phyloP scores from a whole-genome alignment of 2,329 filamentous ascomycete genomes.

The Fusarium sp. region DNA sequence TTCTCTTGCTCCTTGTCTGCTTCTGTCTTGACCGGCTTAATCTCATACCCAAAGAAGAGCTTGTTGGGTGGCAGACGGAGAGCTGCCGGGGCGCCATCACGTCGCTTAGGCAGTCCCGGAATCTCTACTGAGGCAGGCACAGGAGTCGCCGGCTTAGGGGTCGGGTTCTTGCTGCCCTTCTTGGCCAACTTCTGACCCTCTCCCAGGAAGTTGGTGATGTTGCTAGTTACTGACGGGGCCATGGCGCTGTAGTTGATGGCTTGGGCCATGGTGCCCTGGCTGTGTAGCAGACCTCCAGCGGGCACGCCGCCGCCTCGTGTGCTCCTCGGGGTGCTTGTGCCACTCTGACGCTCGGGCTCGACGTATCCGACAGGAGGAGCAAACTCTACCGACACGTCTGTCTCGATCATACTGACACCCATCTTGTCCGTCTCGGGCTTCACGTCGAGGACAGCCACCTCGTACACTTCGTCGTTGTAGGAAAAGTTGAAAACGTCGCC shows the following conservation, averaged over 20 bases:
- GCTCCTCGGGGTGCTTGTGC: constrained; percentile 88
- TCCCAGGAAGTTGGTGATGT: constrained; percentile 81
- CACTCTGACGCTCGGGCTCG: constrained; percentile 81
- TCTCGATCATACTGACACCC: constrained; percentile 94
- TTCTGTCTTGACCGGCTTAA: constrained; percentile 87
- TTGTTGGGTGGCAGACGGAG: constrained; percentile 88
- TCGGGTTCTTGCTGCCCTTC: constrained; percentile 75
- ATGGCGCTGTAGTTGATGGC: constrained; percentile 97
- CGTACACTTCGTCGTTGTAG: constrained; percentile 95
- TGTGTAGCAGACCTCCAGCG: constrained; percentile 80
- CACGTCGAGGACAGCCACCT: constrained; percentile 92
- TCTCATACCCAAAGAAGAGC: constrained; percentile 95
- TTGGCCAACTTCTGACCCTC: constrained; percentile 89
- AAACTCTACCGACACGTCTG: constrained; percentile 96
- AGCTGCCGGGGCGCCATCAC: constrained; percentile 85
- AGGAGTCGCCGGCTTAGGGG: constrained; percentile 78
- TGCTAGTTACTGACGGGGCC: constrained; percentile 79
- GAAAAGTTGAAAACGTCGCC: constrained; percentile 96
- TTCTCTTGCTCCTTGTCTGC: constrained; percentile 76
- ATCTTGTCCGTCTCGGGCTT: constrained; percentile 87
- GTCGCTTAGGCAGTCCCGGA: constrained; percentile 50
- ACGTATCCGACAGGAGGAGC: constrained; percentile 94
- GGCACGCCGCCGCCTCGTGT: constrained; percentile 69
- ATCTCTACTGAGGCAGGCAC: constrained; percentile 56
- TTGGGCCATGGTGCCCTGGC: constrained; percentile 94